A percentile compares a stretch with the other conserved stretches of the same genome.
These are phyloP conservation scores for Kwoniella sp. DNA, from an alignment of 768 basidiomycete genomes.

Conservation along the genomic window DNA sequence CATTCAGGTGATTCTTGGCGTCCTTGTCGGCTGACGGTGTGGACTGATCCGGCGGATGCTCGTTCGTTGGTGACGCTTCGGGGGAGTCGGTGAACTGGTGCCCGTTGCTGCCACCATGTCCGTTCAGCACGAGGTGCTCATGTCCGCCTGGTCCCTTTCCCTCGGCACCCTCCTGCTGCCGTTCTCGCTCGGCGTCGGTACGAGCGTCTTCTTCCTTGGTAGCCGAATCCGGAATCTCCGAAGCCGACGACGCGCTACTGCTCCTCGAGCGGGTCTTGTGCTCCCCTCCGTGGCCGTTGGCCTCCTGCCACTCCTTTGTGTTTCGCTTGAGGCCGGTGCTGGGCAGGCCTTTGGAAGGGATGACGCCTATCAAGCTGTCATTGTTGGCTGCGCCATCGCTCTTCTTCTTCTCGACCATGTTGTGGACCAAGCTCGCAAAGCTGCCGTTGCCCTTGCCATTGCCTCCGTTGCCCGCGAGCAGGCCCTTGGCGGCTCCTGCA, in stretches of 20 bases:
- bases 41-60: background rate
- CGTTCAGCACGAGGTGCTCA: slow-evolving; percentile 17
- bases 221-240: slow-evolving; percentile 28
- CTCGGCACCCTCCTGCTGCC: slow-evolving; percentile 17
- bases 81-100: slow-evolving; percentile 16
- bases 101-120: slow-evolving; percentile 1
- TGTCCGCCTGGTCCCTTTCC: slow-evolving; percentile 26
- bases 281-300: slow-evolving; percentile 7
- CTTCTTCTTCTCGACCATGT: slow-evolving; percentile 7
- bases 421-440: slow-evolving; percentile 6
- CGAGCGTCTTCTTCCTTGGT: slow-evolving; percentile 17
- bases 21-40: background rate
- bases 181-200: background rate
- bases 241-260: slow-evolving; percentile 14
- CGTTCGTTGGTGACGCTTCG: slow-evolving; percentile 10
- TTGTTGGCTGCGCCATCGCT: background rate
- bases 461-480: too few relatives aligned
- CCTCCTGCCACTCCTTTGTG: slow-evolving; percentile 34
- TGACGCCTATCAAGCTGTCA: background rate
- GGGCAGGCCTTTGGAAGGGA: slow-evolving; percentile 31
- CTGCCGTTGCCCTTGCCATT: slow-evolving; percentile 1
- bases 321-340: slow-evolving; percentile 36
- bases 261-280: background rate
- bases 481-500: background rate
- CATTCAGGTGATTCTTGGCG: background rate